These are phyloP conservation scores for Dioscorea cayenensis DNA, from an alignment of 116 monocot genomes.

Conservation along the genomic window DNA sequence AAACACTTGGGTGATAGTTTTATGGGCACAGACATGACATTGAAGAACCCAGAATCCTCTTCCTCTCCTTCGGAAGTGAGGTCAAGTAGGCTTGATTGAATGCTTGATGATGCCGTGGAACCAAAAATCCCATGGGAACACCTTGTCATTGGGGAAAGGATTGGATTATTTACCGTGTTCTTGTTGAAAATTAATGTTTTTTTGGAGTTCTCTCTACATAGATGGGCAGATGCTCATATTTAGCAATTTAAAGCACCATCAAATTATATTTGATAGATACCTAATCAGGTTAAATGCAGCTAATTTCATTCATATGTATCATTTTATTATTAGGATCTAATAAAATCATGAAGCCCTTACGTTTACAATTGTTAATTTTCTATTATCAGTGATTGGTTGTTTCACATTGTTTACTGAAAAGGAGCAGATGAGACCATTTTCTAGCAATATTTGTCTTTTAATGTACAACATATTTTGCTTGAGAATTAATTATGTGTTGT, in stretches of 20 bases:
- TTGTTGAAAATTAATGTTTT: no score
- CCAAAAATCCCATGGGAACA: conserved; percentile 94
- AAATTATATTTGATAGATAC: no score
- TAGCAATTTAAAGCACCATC: background rate
- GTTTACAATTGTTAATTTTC: no score
- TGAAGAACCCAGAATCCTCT: conserved; percentile 27
- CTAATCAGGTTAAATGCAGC: no score
- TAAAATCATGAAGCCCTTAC: no score
- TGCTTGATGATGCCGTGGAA: conserved; percentile 92
- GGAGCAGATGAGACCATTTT: no score
- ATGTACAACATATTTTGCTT: background rate
- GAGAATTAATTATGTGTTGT: conserved; percentile 2
- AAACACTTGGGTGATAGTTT: conserved; percentile 40
- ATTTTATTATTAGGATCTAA: no score
- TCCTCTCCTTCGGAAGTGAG: conserved; percentile 23
- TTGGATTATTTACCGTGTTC: conserved; percentile 13
- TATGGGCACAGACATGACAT: conserved; percentile 20
- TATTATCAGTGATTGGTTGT: no score
- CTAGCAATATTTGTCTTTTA: background rate
- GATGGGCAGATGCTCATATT: no score
- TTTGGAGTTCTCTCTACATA: no score
- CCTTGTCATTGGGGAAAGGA: conserved; percentile 95
- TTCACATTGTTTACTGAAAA: no score
- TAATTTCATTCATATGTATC: no score
- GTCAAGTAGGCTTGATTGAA: conserved; percentile 51